Evolutionary conservation across 2,329 filamentous ascomycete species (phyloP), one percentile per base, ranked within the genome.

Genomic region (Aspergillus costaricaensis): DNA sequence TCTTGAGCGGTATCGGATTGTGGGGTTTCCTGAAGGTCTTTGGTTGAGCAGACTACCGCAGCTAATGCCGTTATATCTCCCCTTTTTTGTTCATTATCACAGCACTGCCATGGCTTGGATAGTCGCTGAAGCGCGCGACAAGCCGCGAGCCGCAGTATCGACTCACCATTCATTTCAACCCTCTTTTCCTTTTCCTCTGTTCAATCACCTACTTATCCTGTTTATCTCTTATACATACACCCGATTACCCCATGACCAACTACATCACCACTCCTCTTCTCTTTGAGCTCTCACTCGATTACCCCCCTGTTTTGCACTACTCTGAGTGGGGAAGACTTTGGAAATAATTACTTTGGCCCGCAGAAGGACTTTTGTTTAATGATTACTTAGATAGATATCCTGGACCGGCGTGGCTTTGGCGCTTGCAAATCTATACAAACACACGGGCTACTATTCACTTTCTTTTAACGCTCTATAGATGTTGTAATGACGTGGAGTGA

Each of bases 11-110:
- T 23, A 78, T 92, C 49, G 93, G 93, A 6, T 87, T 99, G 62
- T 96, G 91, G 89, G 90, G 89, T 0, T 97, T 99, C 75, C 83
- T 98, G 69, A 96, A 91, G 79, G 76, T 92, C 52, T 97, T 97
- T 82, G 89, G 88, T 36, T 76, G 64, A 68, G 32, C 12, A 5
- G 6, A n/a, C 17, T 30, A 5, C 25, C 1, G 47, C 25, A n/a
- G 25, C 2, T 4, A n/a, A 50, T 50, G 3, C 27, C 47, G 15
- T 32, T 19, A 30, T 50, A 17, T 1, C 27, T 59, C 43, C 23
- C 19, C 48, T 12, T 23, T 48, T 50, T 52, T 38, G 17, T 47
- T 53, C 27, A 30, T 30, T 50, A 14, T 2, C n/a, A 44, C 41
- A 25, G 23, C 47, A 3, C 47, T 32, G 47, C 4, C 6, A 50